Conservation (phyloP, 2,329 filamentous ascomycete species). For the Calonectria fujianensis region DNA sequence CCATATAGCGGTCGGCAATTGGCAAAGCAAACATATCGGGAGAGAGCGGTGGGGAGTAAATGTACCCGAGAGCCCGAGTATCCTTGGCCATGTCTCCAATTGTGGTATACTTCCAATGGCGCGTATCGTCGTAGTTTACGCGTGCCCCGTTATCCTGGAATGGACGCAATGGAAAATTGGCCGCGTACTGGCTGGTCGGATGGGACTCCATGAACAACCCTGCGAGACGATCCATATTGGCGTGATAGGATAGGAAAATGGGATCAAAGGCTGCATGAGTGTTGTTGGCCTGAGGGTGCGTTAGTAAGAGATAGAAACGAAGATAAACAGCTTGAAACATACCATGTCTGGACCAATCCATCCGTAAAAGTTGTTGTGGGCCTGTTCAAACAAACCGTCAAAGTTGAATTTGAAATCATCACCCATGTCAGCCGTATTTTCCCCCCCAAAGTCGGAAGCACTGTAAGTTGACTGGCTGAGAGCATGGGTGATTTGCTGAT, state of each 20-base stretch:
- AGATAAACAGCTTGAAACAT: not conserved
- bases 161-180: constrained; percentile 33
- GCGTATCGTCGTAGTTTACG: constrained; percentile 25
- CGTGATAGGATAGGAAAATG: constrained; percentile 41
- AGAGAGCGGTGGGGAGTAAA: constrained; percentile 20
- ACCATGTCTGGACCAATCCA: constrained; percentile 40
- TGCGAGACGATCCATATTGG: constrained; percentile 38
- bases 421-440: constrained; percentile 15
- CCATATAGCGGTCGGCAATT: not conserved
- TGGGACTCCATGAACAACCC: constrained; percentile 31
- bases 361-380: constrained; percentile 37
- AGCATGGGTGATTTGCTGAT: constrained; percentile 25
- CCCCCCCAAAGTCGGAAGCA: not conserved
- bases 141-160: constrained; percentile 26
- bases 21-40: constrained; percentile 12
- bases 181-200: constrained; percentile 28
- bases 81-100: constrained; percentile 39
- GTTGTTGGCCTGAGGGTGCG: constrained; percentile 23
- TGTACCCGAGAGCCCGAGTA: constrained; percentile 32
- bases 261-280: constrained; percentile 35
- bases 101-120: constrained; percentile 31
- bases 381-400: constrained; percentile 38
- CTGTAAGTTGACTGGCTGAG: constrained; percentile 21
- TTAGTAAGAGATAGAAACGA: not conserved
- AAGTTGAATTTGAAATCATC: constrained; percentile 25